Evolutionary conservation across 768 basidiomycete species (phyloP), one percentile per base, ranked within the genome.

Genomic region (Mycena galopus): DNA sequence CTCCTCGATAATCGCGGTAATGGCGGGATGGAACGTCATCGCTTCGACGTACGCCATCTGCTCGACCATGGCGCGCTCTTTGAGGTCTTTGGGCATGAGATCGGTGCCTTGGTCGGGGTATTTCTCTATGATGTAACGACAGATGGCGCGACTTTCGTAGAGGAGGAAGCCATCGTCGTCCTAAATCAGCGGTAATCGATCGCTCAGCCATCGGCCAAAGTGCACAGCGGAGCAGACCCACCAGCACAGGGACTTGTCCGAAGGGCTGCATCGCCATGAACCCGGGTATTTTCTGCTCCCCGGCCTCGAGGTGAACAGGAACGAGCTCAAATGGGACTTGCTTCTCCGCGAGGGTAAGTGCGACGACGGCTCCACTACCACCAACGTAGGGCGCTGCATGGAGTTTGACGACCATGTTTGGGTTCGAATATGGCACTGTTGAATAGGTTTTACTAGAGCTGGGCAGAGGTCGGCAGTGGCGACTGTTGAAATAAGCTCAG

Each of bases 81-180:
- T 30, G 6, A 59, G n/a, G 14, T 25, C 42, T 30, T 21, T 67
- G 27, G 65, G 56, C 3, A 67, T 14, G 3, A 67, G 56, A 1
- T 5, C n/a, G 2, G 65, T 17, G 1, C 65, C 56, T 29, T 67
- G 56, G 4, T 50, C 42, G 16, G 55, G 7, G 25, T 66, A 66
- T 58, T 66, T 66, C n/a, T 66, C 65, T 14, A 11, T 39, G 21
- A 67, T 30, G 17, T 67, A 67, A 3, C 44, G 55, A 19, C 65
- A 67, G 42, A 67, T 67, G 5, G 65, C 65, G 16, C 57, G 65
- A 25, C 56, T 59, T 25, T 67, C 65, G 35, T 67, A 59, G 2
- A 67, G 19, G 30, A 67, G 19, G 42, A 67, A 67, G 29, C 65
- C 65, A 30, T 59, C 56, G 23, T 67, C 65, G 8, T 66, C 56